These are phyloP conservation scores for Rhizopogon roseolus DNA, from an alignment of 768 basidiomycete species.

Conservation along the genomic window DNA sequence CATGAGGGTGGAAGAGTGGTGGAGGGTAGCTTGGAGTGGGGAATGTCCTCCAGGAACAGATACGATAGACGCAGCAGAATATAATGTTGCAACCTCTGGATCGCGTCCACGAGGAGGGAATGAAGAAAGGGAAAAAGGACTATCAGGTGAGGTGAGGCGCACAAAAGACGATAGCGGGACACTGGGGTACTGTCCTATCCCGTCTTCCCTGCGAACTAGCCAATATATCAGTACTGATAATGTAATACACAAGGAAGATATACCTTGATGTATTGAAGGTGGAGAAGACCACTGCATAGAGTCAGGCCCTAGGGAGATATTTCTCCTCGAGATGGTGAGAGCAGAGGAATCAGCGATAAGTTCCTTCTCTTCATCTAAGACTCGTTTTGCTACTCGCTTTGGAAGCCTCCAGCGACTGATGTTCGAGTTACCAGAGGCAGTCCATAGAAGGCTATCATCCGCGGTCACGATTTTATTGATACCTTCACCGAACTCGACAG, in stretches of 20 bases:
- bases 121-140: slow-evolving; percentile 44
- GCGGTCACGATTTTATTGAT: slow-evolving; percentile 80
- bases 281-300: slow-evolving; percentile 8
- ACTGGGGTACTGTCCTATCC: slow-evolving; percentile 40
- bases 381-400: slow-evolving; percentile 30
- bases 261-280: slow-evolving; percentile 16
- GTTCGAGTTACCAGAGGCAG: slow-evolving; percentile 77
- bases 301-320: slow-evolving; percentile 12
- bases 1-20: slow-evolving; percentile 19
- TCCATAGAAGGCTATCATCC: slow-evolving; percentile 87
- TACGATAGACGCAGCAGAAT: slow-evolving; percentile 79
- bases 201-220: slow-evolving; percentile 11
- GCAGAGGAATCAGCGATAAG: slow-evolving; percentile 7
- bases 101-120: slow-evolving; percentile 42
- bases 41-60: slow-evolving; percentile 51
- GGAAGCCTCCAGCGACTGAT: slow-evolving; percentile 79
- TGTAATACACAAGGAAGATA: neutral
- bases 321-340: slow-evolving; percentile 5
- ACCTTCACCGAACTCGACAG: slow-evolving; percentile 47
- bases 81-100: slow-evolving; percentile 79
- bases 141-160: slow-evolving; percentile 62
- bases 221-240: neutral
- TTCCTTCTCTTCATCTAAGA: slow-evolving; percentile 11
- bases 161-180: slow-evolving; percentile 72
- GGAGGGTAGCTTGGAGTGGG: slow-evolving; percentile 31